Evolutionary conservation across 768 basidiomycete species (phyloP), one percentile per base, ranked within the genome.

Genomic region (Xanthoconium stramineum): DNA sequence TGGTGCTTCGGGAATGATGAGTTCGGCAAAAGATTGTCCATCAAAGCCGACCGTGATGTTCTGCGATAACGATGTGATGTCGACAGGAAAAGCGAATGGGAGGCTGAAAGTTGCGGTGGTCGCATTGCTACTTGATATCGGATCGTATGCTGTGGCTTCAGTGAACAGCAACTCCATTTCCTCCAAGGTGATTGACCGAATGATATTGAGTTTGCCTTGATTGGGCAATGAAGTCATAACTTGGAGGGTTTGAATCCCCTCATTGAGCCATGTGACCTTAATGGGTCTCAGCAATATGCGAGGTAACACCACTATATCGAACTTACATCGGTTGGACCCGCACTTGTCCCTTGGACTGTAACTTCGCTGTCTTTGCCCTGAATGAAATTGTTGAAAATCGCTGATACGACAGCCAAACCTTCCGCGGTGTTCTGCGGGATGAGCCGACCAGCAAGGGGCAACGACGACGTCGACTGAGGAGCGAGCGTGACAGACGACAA

Each of bases 181-280:
- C 55, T 85, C 81, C 39, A 90, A 74, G 47, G 65, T 64, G 58
- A 90, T 84, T 5, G 82, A 80, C 62, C 83, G 80, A 67, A 90
- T 89, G 61, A 90, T 73, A 20, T 82, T 68, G 53, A 84, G 76
- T 14, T 76, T 71, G 15, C 88, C 88, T 47, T 75, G 79, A 61
- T 85, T 85, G 5, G 86, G 88, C 35, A 90, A 75, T 28, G 80
- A 73, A 0, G 87, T 81, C 6, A 74, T 74, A 3, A 90, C 76
- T 50, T 76, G 72, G 15, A 90, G 80, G 30, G 75, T 74, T 69
- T 85, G 81, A 66, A 90, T 88, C 28, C 81, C 88, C 47, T 83
- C 79, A 61, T 88, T 87, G 24, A 90, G 72, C 88, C 88, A 90
- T 5, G 81, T 79, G 13, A 85, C 85, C 84, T 86, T 55, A 10